A percentile compares a stretch with the other conserved stretches of the same genome.
phyloP scores from a whole-genome alignment of 768 basidiomycete species.

The Mrakia hoshinonis region DNA sequence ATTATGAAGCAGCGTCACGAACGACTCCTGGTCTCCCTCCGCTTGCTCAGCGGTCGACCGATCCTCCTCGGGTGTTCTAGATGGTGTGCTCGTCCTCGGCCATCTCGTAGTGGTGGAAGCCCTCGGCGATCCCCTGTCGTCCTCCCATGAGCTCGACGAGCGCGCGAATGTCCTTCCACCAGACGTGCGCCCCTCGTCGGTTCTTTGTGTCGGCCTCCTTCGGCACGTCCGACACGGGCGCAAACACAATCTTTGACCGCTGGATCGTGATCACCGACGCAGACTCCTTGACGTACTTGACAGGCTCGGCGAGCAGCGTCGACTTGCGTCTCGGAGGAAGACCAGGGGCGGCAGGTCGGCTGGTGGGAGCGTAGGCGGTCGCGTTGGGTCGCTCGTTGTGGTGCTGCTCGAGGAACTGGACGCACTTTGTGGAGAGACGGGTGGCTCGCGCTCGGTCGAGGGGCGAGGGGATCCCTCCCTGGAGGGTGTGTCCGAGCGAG shows the following conservation, averaged over 20 bases:
- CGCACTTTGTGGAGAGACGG: conserved; percentile 80
- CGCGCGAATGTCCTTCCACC: conserved; percentile 66
- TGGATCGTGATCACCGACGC: conserved; percentile 91
- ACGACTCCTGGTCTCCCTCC: no score
- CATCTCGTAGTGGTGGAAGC: conserved; percentile 25
- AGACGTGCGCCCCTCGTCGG: conserved; percentile 63
- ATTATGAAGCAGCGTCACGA: no score
- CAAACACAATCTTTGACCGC: conserved; percentile 68
- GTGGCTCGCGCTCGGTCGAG: conserved; percentile 85
- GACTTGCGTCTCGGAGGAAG: conserved; percentile 34
- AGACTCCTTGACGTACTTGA: conserved; percentile 45
- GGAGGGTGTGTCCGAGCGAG: conserved; percentile 92
- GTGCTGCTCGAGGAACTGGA: conserved; percentile 84
- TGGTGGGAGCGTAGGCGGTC: background rate
- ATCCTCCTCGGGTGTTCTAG: no score
- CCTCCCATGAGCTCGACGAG: conserved; percentile 64
- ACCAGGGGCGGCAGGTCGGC: conserved; percentile 43
- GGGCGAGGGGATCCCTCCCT: conserved; percentile 92
- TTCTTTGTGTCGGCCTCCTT: conserved; percentile 83
- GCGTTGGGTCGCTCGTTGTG: conserved; percentile 13
- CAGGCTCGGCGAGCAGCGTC: conserved; percentile 17
- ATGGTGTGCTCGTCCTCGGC: background rate
- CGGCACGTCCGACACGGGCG: conserved; percentile 74
- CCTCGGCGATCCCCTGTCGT: conserved; percentile 29
- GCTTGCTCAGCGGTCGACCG: no score